These are phyloP conservation scores for Corynascus novoguineensis DNA, from an alignment of 495 filamentous ascomycete genomes.

Conservation along the genomic window DNA sequence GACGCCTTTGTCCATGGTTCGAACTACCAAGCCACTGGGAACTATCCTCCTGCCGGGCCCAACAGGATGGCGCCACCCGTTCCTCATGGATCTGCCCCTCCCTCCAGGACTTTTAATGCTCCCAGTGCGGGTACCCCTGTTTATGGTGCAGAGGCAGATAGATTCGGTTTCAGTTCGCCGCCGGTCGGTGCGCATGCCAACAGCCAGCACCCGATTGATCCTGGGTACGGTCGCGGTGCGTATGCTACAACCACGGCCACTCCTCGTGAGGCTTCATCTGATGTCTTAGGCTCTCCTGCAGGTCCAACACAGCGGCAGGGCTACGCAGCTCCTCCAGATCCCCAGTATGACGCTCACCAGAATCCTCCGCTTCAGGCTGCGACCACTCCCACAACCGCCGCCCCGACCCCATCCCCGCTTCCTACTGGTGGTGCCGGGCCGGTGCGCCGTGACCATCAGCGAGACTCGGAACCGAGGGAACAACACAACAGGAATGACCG, in stretches of 20 bases:
- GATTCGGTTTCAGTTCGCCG: slow-evolving; percentile 33
- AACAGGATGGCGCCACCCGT: slow-evolving; percentile 21
- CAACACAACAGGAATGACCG: slow-evolving; percentile 21
- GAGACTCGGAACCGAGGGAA: slow-evolving; percentile 35
- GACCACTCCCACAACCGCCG: slow-evolving; percentile 20
- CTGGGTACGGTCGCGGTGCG: slow-evolving; percentile 49
- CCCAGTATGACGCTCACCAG: slow-evolving; percentile 27
- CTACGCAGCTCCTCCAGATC: slow-evolving; percentile 33
- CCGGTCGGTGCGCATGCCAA: slow-evolving; percentile 27
- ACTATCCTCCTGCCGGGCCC: slow-evolving; percentile 20
- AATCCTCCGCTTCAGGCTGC: slow-evolving; percentile 13
- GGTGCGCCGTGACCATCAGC: slow-evolving; percentile 37
- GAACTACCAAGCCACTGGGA: slow-evolving; percentile 18
- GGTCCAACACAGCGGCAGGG: slow-evolving; percentile 35
- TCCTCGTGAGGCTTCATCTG: slow-evolving; percentile 37
- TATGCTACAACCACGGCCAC: slow-evolving; percentile 28
- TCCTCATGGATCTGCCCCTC: slow-evolving; percentile 21
- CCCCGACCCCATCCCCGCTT: slow-evolving; percentile 27
- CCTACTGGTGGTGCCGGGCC: slow-evolving; percentile 29
- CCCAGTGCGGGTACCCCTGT: slow-evolving; percentile 16
- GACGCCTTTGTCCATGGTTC: slow-evolving; percentile 27
- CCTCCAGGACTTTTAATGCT: slow-evolving; percentile 19
- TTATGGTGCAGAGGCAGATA: slow-evolving; percentile 26
- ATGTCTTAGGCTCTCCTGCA: slow-evolving; percentile 50
- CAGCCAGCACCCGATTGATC: slow-evolving; percentile 39